phyloP scores from a whole-genome alignment of 192 early-diverging fungal genomes.

The Pecoramyces ruminantium region DNA sequence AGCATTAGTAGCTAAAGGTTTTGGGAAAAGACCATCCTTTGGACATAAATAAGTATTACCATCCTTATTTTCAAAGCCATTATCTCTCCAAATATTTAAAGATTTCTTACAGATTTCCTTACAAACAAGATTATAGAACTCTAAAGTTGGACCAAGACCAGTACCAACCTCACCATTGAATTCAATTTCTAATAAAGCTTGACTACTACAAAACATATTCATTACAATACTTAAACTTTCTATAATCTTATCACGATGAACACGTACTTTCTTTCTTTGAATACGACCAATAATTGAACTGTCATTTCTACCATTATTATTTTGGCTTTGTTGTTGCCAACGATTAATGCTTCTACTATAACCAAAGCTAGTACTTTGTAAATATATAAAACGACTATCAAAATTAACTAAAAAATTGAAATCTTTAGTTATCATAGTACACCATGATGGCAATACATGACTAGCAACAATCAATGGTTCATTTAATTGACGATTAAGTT shows the following conservation, averaged over 20 bases:
- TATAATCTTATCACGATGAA: slow-evolving; percentile 55
- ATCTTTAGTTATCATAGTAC: slow-evolving; percentile 29
- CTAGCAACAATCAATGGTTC: slow-evolving; percentile 81
- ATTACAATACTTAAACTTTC: slow-evolving; percentile 76
- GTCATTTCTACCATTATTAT: slow-evolving; percentile 11
- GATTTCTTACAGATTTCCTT: slow-evolving; percentile 45
- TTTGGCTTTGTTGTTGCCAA: slow-evolving; percentile 29
- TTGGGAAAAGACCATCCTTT: slow-evolving; percentile 33
- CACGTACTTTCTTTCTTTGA: slow-evolving; percentile 77
- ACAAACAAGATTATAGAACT: slow-evolving; percentile 76
- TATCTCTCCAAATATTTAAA: slow-evolving; percentile 54
- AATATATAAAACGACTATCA: slow-evolving; percentile 54
- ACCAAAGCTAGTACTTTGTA: slow-evolving; percentile 76
- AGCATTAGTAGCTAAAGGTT: slow-evolving; percentile 7
- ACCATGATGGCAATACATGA: slow-evolving; percentile 61
- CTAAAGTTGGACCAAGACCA: slow-evolving; percentile 76
- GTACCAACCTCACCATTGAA: slow-evolving; percentile 87
- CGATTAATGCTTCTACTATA: slow-evolving; percentile 57
- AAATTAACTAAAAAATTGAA: slow-evolving; percentile 74
- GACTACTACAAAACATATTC: slow-evolving; percentile 52
- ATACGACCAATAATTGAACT: slow-evolving; percentile 43
- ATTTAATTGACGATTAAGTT: slow-evolving; percentile 68
- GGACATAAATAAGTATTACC: slow-evolving; percentile 19
- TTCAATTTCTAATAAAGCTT: slow-evolving; percentile 73
- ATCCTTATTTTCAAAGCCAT: background rate